Conservation (phyloP, 768 basidiomycete genomes). For the Mrakia gelida region DNA sequence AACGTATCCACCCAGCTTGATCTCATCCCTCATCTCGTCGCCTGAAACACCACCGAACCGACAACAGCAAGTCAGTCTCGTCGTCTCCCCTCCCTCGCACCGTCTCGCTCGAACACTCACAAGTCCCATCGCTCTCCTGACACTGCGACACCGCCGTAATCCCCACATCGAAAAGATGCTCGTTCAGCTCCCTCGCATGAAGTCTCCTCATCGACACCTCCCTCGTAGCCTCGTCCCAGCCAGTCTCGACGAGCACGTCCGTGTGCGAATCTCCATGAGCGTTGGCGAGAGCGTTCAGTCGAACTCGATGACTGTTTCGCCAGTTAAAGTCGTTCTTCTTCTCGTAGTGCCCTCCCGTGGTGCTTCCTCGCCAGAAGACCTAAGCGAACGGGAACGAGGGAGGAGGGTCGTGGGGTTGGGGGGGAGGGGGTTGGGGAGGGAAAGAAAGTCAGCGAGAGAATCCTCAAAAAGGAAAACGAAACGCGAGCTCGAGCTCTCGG, state of each 20-base stretch:
- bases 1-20: neutral
- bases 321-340: constrained; percentile 7
- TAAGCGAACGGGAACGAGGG: neutral
- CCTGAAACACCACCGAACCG: neutral
- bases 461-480: neutral
- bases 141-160: constrained; percentile 11
- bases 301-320: constrained; percentile 3
- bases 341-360: constrained; percentile 10
- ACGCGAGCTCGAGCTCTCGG: too few relatives aligned
- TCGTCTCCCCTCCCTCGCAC: neutral
- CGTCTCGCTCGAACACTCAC: neutral
- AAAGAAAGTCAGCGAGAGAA: neutral
- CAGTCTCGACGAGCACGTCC: too few relatives aligned
- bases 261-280: neutral
- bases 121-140: neutral
- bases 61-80: neutral
- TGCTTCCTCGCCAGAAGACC: constrained; percentile 27
- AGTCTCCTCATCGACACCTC: neutral
- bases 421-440: too few relatives aligned
- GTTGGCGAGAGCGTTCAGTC: constrained; percentile 12
- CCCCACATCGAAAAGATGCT: constrained; percentile 23
- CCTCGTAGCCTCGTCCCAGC: too few relatives aligned
- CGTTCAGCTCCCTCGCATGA: neutral
- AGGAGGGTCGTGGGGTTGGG: too few relatives aligned
- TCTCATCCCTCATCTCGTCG: neutral